These are phyloP conservation scores for Letharia columbiana DNA, from an alignment of 495 filamentous ascomycete species.

Conservation along the genomic window DNA sequence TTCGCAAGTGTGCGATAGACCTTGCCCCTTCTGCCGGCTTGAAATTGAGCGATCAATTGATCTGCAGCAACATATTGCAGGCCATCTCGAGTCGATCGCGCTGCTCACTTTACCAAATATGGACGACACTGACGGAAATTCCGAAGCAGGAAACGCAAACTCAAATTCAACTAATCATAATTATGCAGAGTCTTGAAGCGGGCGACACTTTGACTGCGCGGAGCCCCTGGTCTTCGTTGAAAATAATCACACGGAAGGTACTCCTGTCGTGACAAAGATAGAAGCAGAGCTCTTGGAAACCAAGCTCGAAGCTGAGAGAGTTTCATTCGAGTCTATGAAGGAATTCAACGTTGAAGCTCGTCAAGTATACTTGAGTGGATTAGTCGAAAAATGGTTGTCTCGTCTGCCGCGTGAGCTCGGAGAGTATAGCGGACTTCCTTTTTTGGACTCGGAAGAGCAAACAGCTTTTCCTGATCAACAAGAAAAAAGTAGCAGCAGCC, in stretches of 20 bases:
- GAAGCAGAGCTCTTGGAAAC: not conserved
- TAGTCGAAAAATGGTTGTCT: not conserved
- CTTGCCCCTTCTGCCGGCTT: conserved; percentile 11
- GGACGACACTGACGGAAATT: not conserved
- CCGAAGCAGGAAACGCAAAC: not conserved
- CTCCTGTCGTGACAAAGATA: not conserved
- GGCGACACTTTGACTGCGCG: conserved; percentile 23
- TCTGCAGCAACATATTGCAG: conserved; percentile 15
- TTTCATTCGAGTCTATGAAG: not conserved
- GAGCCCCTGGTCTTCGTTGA: not conserved
- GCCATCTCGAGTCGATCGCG: conserved; percentile 6
- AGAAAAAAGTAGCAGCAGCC: no score
- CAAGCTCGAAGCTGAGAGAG: not conserved
- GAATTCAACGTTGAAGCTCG: not conserved
- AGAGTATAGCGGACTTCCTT: no score
- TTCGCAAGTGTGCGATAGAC: conserved; percentile 8
- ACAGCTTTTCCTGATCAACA: no score
- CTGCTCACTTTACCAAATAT: conserved; percentile 8
- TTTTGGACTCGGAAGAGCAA: no score
- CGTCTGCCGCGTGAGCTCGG: not conserved
- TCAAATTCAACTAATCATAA: conserved; percentile 4
- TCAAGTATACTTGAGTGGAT: not conserved
- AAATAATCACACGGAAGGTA: not conserved
- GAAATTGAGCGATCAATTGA: conserved; percentile 4
- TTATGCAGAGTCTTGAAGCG: conserved; percentile 1